A percentile compares a stretch with the other conserved stretches of the same genome.
Evolutionary conservation across 257 asterid genomes (phyloP).

Genomic region (Sherardia arvensis): DNA sequence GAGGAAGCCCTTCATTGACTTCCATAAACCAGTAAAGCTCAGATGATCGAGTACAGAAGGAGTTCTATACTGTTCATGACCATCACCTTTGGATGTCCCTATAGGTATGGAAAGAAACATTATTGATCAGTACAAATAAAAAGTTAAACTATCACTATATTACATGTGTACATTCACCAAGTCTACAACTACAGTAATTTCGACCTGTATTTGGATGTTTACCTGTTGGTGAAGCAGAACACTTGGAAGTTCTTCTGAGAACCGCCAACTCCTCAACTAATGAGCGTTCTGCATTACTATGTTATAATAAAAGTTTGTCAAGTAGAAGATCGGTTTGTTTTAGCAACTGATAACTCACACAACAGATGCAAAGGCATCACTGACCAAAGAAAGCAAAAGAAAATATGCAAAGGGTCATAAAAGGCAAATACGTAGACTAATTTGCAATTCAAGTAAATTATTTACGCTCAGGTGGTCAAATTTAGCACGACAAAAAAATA

Average conservation of each 20-base stretch:
- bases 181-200: too few species aligned
- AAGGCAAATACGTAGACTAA: not conserved
- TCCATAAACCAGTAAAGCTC: slow-evolving; percentile 46
- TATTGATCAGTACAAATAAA: not conserved
- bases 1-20: slow-evolving; percentile 50
- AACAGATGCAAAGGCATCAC: not conserved
- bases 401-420: not conserved
- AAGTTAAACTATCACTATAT: not conserved
- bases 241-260: slow-evolving; percentile 36
- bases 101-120: slow-evolving; percentile 11
- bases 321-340: not conserved
- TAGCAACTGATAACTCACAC: not conserved
- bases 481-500: not conserved
- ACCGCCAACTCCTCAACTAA: slow-evolving; percentile 75
- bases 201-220: slow-evolving; percentile 10
- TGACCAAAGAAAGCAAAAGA: not conserved
- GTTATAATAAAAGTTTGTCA: slow-evolving; percentile 12
- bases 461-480: not conserved
- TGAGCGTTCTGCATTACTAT: slow-evolving; percentile 64
- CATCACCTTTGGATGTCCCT: slow-evolving; percentile 14
- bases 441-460: not conserved
- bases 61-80: slow-evolving; percentile 16
- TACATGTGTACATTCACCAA: not conserved
- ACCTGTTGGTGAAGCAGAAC: slow-evolving; percentile 23
- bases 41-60: slow-evolving; percentile 21